A percentile compares a stretch with the other conserved stretches of the same genome.
These are phyloP conservation scores for Metschnikowia lachancei DNA, from an alignment of 805 yeast species.

Conservation along the genomic window DNA sequence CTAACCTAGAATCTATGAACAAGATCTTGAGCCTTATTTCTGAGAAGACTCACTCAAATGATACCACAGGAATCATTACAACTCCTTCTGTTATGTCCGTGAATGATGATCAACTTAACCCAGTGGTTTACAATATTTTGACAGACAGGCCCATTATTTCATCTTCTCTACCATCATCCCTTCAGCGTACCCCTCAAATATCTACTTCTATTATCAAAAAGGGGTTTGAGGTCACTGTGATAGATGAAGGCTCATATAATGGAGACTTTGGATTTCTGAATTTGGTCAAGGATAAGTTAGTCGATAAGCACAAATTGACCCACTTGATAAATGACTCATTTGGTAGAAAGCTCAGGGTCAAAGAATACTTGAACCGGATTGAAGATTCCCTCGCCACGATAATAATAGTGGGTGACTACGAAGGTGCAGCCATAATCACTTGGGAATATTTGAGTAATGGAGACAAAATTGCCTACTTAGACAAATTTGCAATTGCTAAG, in stretches of 20 bases:
- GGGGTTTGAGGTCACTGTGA: slow-evolving; percentile 60
- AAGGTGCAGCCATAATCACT: slow-evolving; percentile 91
- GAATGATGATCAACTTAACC: slow-evolving; percentile 59
- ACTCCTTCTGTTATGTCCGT: slow-evolving; percentile 72
- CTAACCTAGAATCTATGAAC: slow-evolving; percentile 67
- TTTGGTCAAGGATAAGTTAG: slow-evolving; percentile 33
- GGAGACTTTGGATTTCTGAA: slow-evolving; percentile 40
- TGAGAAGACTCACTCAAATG: slow-evolving; percentile 35
- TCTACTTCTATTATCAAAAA: slow-evolving; percentile 77
- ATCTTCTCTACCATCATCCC: slow-evolving; percentile 75
- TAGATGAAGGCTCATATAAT: slow-evolving; percentile 28
- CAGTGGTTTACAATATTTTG: slow-evolving; percentile 81
- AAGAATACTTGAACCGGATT: slow-evolving; percentile 66
- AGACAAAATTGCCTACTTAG: slow-evolving; percentile 67
- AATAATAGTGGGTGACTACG: slow-evolving; percentile 89
- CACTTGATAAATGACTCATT: slow-evolving; percentile 76
- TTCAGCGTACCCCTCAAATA: slow-evolving; percentile 53
- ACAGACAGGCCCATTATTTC: slow-evolving; percentile 91
- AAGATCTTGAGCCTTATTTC: slow-evolving; percentile 51
- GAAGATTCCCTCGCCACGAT: slow-evolving; percentile 67
- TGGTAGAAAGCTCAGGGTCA: slow-evolving; percentile 59
- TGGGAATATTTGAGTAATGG: slow-evolving; percentile 52
- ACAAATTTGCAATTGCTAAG: slow-evolving; percentile 88
- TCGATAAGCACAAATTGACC: slow-evolving; percentile 59
- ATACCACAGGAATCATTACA: slow-evolving; percentile 79